Conservation (phyloP, 352 stramenopile genomes). For the Blastocystis sp. region DNA sequence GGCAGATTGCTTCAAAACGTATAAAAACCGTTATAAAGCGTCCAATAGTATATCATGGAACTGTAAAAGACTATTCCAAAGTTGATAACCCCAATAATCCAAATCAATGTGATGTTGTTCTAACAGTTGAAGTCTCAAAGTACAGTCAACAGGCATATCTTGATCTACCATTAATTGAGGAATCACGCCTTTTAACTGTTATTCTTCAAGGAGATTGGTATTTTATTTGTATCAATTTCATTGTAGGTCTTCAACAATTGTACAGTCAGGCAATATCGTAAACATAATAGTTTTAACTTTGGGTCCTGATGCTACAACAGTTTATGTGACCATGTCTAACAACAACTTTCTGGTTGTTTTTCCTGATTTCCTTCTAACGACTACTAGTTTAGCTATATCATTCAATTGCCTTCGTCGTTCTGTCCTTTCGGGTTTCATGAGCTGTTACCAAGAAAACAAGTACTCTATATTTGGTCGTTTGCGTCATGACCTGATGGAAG, state of each 20-base stretch:
- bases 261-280: not conserved
- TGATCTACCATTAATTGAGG: not conserved
- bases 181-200: not conserved
- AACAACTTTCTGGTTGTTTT: constrained; percentile 33
- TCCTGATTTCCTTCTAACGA: constrained; percentile 5
- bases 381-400: constrained; percentile 3
- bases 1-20: not conserved
- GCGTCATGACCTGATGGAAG: constrained; percentile 31
- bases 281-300: constrained; percentile 6
- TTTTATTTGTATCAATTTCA: not conserved
- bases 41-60: not conserved
- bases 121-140: not conserved
- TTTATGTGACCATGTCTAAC: not conserved
- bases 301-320: not conserved
- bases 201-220: constrained; percentile 24
- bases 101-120: not conserved
- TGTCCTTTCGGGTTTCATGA: constrained; percentile 33
- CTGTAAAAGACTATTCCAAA: not conserved
- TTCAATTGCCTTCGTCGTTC: constrained; percentile 23
- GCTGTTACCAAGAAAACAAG: not conserved
- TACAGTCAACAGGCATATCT: not conserved
- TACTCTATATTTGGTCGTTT: constrained; percentile 17
- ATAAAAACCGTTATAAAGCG: not conserved
- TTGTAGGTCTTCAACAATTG: constrained; percentile 20
- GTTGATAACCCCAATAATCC: not conserved